These are phyloP conservation scores for Choiromyces venosus DNA, from an alignment of 495 filamentous ascomycete genomes.

Conservation along the genomic window DNA sequence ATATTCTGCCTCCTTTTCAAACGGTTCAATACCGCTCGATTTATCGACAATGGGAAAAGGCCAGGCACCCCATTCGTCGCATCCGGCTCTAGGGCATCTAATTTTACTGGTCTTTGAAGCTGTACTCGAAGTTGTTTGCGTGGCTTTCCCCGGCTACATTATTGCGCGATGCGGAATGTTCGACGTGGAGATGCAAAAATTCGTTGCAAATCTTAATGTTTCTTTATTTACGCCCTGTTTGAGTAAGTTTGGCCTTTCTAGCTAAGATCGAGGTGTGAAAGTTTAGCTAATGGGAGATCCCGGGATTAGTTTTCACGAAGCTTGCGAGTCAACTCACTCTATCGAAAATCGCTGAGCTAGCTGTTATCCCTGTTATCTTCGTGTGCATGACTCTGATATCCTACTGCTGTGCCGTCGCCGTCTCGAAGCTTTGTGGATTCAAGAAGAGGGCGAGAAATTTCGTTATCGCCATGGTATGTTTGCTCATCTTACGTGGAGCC, in stretches of 20 bases:
- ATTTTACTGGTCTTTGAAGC: constrained; percentile 89
- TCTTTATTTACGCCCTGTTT: constrained; percentile 92
- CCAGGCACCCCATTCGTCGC: constrained; percentile 21
- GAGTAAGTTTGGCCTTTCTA: constrained; percentile 54
- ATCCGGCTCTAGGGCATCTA: constrained; percentile 61
- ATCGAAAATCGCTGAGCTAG: constrained; percentile 80
- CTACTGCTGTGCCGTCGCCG: constrained; percentile 62
- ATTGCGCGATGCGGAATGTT: constrained; percentile 85
- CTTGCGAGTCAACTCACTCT: constrained; percentile 91
- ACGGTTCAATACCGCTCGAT: constrained; percentile 24
- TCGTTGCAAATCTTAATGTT: constrained; percentile 90
- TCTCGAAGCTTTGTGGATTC: constrained; percentile 72
- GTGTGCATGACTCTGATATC: constrained; percentile 77
- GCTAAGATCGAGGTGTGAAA: neutral
- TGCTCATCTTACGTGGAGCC: neutral
- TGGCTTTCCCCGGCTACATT: constrained; percentile 91
- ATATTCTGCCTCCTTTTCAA: constrained; percentile 26
- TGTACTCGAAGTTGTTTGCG: constrained; percentile 91
- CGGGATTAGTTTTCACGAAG: constrained; percentile 79
- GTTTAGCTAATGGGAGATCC: constrained; percentile 18
- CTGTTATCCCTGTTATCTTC: constrained; percentile 91
- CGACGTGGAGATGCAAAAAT: constrained; percentile 88
- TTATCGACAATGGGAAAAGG: constrained; percentile 21
- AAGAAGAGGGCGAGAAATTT: constrained; percentile 82
- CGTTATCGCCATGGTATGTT: constrained; percentile 84